phyloP scores from a whole-genome alignment of 495 filamentous ascomycete species.

The Annulohypoxylon maeteangense region DNA sequence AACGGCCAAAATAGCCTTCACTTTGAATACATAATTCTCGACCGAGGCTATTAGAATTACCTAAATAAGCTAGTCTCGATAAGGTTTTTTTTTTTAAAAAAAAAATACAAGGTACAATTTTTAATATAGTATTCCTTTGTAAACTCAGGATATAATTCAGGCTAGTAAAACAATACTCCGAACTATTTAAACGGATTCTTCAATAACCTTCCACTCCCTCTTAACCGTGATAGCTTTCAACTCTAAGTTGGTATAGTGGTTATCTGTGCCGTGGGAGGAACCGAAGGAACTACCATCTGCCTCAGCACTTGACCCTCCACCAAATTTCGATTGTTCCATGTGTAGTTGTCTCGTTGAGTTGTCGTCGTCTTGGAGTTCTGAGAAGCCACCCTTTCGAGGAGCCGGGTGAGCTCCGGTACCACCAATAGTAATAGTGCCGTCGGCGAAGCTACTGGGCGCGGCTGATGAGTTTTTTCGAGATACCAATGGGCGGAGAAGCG shows the following conservation, averaged over 20 bases:
- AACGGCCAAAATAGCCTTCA: not conserved
- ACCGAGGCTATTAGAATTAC: not conserved
- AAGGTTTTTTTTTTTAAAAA: not conserved
- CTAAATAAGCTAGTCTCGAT: not conserved
- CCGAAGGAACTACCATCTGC: slow-evolving; percentile 8
- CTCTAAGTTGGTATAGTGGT: not conserved
- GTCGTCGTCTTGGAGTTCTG: not conserved
- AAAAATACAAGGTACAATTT: not conserved
- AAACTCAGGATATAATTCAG: not conserved
- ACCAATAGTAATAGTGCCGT: not conserved
- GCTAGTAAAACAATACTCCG: not conserved
- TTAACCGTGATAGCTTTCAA: not conserved
- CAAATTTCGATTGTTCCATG: not conserved
- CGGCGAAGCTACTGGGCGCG: not conserved
- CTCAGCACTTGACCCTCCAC: not conserved
- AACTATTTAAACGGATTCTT: not conserved
- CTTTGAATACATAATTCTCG: not conserved
- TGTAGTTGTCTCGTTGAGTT: not conserved
- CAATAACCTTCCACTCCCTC: not conserved
- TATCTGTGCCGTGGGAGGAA: not conserved
- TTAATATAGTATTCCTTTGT: not conserved
- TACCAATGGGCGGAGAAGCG: slow-evolving; percentile 7
- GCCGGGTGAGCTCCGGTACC: not conserved
- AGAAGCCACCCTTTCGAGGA: not conserved
- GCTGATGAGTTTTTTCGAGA: slow-evolving; percentile 2